These are phyloP conservation scores for Solanum pinnatisectum DNA, from an alignment of 257 asterid species.

Conservation along the genomic window DNA sequence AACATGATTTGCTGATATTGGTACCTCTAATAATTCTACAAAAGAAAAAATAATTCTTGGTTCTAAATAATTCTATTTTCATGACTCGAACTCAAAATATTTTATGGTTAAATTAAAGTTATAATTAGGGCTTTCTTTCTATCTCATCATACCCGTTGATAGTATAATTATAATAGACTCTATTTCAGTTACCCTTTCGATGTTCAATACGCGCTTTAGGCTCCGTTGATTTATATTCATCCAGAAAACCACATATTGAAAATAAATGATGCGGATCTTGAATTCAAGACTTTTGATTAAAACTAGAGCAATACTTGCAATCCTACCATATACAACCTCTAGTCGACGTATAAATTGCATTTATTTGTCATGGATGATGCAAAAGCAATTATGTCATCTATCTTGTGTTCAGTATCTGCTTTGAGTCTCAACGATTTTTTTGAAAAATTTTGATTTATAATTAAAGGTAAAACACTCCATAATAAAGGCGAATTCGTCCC, in stretches of 20 bases:
- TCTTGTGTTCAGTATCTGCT: neutral
- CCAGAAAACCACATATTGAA: rapidly evolving
- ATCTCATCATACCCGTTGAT: neutral
- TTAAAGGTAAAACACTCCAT: neutral
- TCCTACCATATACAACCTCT: neutral
- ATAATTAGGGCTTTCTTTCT: neutral
- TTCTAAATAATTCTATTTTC: neutral
- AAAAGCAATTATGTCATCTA: no score
- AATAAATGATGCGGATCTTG: no score
- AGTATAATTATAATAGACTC: no score
- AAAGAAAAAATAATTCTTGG: neutral
- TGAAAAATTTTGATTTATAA: neutral
- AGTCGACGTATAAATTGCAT: neutral
- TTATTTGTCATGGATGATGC: neutral
- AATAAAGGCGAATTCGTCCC: neutral
- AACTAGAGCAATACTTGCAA: neutral
- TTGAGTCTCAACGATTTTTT: neutral
- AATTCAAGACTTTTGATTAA: neutral
- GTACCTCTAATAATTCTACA: neutral
- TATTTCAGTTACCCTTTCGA: neutral
- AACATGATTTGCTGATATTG: neutral
- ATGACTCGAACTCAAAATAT: rapidly evolving
- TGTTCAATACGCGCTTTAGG: neutral
- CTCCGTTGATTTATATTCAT: neutral
- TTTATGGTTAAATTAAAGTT: neutral